Base-by-base conservation (phyloP, 148 eudicot species). In the Chenopodium album region DNA sequence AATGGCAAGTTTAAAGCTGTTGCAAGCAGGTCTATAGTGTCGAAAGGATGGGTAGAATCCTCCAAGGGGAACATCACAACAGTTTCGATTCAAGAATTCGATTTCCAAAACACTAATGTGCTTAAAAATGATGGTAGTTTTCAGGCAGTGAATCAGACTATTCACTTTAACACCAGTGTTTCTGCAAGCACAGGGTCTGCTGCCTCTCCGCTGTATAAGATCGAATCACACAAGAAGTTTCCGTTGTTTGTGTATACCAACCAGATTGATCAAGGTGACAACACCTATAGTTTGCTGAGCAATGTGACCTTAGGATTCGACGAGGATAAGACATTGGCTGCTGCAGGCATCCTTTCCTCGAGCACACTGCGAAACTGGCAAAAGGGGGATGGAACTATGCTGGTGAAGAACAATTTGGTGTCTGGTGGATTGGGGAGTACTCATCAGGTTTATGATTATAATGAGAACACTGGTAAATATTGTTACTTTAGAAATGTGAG, bases 401-500 rank as follows among this genome's bases (percentile, higher is more conserved):
- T 85, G 64, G 97, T 93, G 56, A 88, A 90, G 88, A 83, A 84
- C 31, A 89, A 88, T 75, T 87, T 89, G 80, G 94, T 94, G 41
- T 84, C 83, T 11, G 83, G 90, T 77, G 97, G 98, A 79, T 9
- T 87, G 17, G 98, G 90, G 22, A 91, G 89, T 62, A 94, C 92
- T 16, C 88, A 86, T 73, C 94, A 94, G 76, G 77, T 78, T 26
- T 94, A 93, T 70, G 62, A 81, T 1, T 92, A 85, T 60, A 71
- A 76, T 7, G 84, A 84, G 23, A 37, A 84, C 13, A 80, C 79
- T 82, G 76, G 89, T 2, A 75, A 63, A 3, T 82, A 34, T 19
- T 93, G 97, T 82, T 95, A 93, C 81, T 83, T 82, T 72, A 89
- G 98, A 88, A 87, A 89, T 76, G 86, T 95, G 28, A 87, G 92